Percentiles rank a stretch among this genome's conserved stretches.
Conservation (phyloP, 306 rosid genomes). For the Medicago truncatula region MtrunA17r5.0-ANR NC_053044.1:47867501-47868000, state of each 20-base stretch:
- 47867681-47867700: slow-evolving; percentile 77
- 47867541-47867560: slow-evolving; percentile 6
- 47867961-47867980: neutral
- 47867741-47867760: slow-evolving; percentile 29
- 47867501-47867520: slow-evolving; percentile 44
- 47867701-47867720: slow-evolving; percentile 67
- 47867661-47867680: slow-evolving; percentile 58
- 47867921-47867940: slow-evolving; percentile 21
- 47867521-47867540: slow-evolving; percentile 18
- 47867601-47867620: slow-evolving; percentile 27
- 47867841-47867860: slow-evolving; percentile 69
- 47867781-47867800: slow-evolving; percentile 60
- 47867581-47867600: slow-evolving; percentile 17
- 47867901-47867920: slow-evolving; percentile 9
- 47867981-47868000: neutral
- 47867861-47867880: slow-evolving; percentile 68
- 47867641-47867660: slow-evolving; percentile 68
- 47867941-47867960: neutral
- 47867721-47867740: slow-evolving; percentile 8
- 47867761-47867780: slow-evolving; percentile 40
- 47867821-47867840: slow-evolving; percentile 86
- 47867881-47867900: slow-evolving; percentile 79
- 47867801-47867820: slow-evolving; percentile 88
- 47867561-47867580: slow-evolving; percentile 26
- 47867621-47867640: slow-evolving; percentile 55